These are phyloP conservation scores for Dipteronia dyeriana DNA, from an alignment of 345 rosid species.

Conservation along the genomic window DNA sequence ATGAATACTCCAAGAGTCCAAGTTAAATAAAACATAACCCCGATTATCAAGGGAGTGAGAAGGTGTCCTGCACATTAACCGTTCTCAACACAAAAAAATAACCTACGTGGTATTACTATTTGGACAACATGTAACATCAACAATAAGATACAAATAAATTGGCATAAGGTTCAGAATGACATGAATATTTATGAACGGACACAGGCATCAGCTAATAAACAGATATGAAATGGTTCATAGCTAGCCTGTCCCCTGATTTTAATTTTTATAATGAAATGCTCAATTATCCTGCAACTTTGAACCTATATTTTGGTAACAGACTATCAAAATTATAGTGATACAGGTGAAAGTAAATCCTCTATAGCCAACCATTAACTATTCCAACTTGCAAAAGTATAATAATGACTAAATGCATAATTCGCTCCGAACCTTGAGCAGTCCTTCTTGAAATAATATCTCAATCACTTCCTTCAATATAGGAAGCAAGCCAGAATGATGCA, in stretches of 20 bases:
- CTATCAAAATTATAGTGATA: not conserved
- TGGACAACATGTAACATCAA: conserved; percentile 3
- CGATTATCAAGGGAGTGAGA: not conserved
- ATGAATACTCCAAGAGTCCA: not conserved
- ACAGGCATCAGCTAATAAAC: not conserved
- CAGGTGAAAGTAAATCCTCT: not conserved
- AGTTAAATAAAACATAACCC: not conserved
- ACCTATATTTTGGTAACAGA: not conserved
- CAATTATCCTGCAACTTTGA: not conserved
- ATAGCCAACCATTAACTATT: not conserved
- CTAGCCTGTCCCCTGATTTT: not conserved
- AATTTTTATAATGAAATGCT: not conserved
- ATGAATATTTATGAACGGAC: not conserved
- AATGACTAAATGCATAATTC: conserved; percentile 9
- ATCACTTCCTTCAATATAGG: conserved; percentile 98
- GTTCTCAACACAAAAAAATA: not conserved
- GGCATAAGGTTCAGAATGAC: not conserved
- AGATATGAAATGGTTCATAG: not conserved
- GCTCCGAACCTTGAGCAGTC: conserved; percentile 78
- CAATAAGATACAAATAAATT: not conserved
- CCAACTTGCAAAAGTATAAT: not conserved
- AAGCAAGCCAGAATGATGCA: conserved; percentile 99
- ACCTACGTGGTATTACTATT: not conserved
- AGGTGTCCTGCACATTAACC: not conserved
- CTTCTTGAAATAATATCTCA: conserved; percentile 97